A percentile compares a stretch with the other conserved stretches of the same genome.
phyloP scores from a whole-genome alignment of 2,329 filamentous ascomycete genomes.

The Plenodomus tracheiphilus region DNA sequence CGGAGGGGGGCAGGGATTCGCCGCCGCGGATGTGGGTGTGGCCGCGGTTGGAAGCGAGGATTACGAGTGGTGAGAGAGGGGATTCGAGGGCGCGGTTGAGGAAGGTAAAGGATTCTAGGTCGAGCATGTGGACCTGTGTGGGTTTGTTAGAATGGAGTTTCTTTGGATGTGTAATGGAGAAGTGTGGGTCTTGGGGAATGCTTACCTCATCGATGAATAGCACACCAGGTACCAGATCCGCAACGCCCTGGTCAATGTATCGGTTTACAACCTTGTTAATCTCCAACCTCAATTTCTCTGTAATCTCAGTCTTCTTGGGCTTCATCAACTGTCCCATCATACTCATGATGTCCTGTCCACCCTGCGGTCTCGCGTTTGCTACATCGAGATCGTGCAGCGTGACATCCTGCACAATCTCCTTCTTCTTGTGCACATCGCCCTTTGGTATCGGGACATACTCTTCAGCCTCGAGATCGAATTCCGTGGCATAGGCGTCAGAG shows the following conservation, averaged over 20 bases:
- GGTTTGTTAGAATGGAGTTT: conserved; percentile 20
- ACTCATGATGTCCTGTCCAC: conserved; percentile 99
- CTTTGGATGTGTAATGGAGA: not conserved
- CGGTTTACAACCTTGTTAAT: conserved; percentile 99
- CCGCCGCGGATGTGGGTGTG: conserved; percentile 88
- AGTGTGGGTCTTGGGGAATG: not conserved
- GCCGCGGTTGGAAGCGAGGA: conserved; percentile 95
- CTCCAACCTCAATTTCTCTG: conserved; percentile 90
- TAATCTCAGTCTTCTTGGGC: conserved; percentile 99
- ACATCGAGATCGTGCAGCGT: conserved; percentile 96
- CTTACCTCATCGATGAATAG: conserved; percentile 96
- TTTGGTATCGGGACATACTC: conserved; percentile 99
- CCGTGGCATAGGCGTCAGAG: conserved; percentile 95
- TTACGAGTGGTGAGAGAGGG: conserved; percentile 92
- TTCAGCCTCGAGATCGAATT: conserved; percentile 97
- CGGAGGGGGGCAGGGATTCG: conserved; percentile 65
- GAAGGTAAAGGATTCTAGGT: conserved; percentile 98
- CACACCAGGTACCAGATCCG: conserved; percentile 96
- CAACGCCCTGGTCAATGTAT: conserved; percentile 98
- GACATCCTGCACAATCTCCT: conserved; percentile 98
- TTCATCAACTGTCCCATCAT: conserved; percentile 99
- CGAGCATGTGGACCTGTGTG: conserved; percentile 92
- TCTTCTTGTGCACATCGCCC: conserved; percentile 99
- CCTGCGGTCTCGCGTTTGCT: conserved; percentile 91
- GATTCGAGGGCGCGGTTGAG: conserved; percentile 97